phyloP scores from a whole-genome alignment of 2,329 filamentous ascomycete species.

The Pseudopithomyces chartarum region DNA sequence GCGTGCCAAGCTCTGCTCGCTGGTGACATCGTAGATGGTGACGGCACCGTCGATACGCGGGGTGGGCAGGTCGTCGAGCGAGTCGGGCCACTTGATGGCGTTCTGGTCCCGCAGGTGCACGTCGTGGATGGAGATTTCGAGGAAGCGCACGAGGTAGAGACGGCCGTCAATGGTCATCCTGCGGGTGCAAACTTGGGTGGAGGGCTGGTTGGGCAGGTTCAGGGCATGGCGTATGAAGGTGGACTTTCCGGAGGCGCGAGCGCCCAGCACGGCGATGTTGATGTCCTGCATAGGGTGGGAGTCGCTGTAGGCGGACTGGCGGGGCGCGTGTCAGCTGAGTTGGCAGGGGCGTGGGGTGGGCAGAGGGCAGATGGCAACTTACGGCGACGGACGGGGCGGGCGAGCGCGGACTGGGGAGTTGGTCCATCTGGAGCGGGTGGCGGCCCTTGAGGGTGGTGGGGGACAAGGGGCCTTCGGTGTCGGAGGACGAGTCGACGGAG shows the following conservation, averaged over 20 bases:
- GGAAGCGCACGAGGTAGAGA: constrained; percentile 61
- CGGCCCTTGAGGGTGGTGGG: constrained; percentile 38
- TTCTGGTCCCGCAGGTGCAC: constrained; percentile 57
- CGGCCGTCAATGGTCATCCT: constrained; percentile 63
- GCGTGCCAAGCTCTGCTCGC: constrained; percentile 73
- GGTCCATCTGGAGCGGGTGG: constrained; percentile 20
- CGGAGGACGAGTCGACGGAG: constrained; percentile 38
- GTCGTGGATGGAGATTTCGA: constrained; percentile 61
- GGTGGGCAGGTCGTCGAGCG: constrained; percentile 67
- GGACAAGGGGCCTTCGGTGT: constrained; percentile 46
- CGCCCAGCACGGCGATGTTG: constrained; percentile 63
- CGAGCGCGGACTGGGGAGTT: constrained; percentile 21
- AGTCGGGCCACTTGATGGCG: constrained; percentile 62
- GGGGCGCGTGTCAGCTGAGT: constrained; percentile 22
- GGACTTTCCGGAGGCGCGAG: constrained; percentile 61
- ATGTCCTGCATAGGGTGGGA: constrained; percentile 54
- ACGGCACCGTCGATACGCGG: constrained; percentile 82
- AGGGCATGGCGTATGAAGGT: constrained; percentile 64
- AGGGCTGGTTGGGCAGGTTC: constrained; percentile 54
- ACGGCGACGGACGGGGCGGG: constrained; percentile 31
- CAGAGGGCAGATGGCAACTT: constrained; percentile 18
- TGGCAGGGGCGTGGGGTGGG: not conserved
- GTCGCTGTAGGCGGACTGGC: constrained; percentile 36
- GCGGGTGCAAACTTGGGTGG: constrained; percentile 52
- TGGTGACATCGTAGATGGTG: constrained; percentile 85